Conservation (phyloP, 2,329 filamentous ascomycete species). For the Helminthosporium solani region DNA sequence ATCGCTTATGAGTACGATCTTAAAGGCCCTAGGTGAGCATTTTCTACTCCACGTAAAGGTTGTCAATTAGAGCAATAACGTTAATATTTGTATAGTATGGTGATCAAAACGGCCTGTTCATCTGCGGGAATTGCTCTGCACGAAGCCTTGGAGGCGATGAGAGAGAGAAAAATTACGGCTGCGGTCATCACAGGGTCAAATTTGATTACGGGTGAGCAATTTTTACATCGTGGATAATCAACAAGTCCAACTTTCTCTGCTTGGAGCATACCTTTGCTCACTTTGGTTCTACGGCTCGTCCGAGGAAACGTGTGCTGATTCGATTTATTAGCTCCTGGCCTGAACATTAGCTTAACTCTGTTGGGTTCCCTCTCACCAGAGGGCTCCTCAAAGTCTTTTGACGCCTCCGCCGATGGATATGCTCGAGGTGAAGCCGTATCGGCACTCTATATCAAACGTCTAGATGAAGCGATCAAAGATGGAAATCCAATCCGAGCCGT, state of each 20-base stretch:
- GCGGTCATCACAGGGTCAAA: too few relatives aligned
- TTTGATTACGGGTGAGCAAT: too few relatives aligned
- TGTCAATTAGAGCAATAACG: conserved; percentile 22
- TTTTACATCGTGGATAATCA: too few relatives aligned
- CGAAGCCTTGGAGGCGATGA: too few relatives aligned
- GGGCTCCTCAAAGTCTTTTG: conserved; percentile 21
- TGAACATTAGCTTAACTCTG: conserved; percentile 11
- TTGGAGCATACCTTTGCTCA: too few relatives aligned
- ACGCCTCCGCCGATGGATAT: conserved; percentile 20
- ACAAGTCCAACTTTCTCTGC: too few relatives aligned
- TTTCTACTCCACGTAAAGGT: not conserved
- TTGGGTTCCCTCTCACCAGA: conserved; percentile 9
- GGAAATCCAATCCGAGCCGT: conserved; percentile 52
- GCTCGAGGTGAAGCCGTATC: conserved; percentile 32
- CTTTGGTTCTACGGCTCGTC: too few relatives aligned
- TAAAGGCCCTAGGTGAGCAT: conserved; percentile 16
- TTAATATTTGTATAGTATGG: conserved; percentile 41
- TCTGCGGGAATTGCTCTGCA: too few relatives aligned
- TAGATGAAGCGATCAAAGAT: conserved; percentile 57
- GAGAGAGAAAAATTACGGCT: too few relatives aligned
- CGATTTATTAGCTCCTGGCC: conserved; percentile 24
- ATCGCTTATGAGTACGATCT: conserved; percentile 27
- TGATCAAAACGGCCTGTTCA: too few relatives aligned
- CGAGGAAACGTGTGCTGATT: too few relatives aligned
- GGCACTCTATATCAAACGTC: conserved; percentile 56